Evolutionary conservation across 2,329 filamentous ascomycete genomes (phyloP).

Genomic region (Colletotrichum musicola): DNA sequence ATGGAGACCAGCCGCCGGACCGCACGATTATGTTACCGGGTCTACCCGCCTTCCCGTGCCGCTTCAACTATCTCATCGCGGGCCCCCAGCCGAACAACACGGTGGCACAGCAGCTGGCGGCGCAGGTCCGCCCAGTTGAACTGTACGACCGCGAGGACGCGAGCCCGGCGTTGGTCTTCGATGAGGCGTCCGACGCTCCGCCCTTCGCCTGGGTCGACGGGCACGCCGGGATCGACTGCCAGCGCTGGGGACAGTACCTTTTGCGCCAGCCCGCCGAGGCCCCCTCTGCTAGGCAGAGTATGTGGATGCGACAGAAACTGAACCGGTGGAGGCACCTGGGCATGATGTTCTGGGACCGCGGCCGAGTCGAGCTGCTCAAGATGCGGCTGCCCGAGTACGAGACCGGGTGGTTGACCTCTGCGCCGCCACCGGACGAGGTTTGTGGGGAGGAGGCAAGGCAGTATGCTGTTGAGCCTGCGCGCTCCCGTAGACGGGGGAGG

Average conservation of each 20-base stretch:
- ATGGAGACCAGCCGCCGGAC: too few relatives aligned
- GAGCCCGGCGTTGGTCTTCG: too few relatives aligned
- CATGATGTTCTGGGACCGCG: conserved; percentile 13
- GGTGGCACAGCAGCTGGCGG: too few relatives aligned
- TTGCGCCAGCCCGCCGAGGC: not conserved
- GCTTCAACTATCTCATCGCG: too few relatives aligned
- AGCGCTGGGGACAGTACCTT: not conserved
- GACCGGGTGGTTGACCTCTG: not conserved
- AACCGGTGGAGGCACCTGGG: not conserved
- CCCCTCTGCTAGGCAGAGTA: too few relatives aligned
- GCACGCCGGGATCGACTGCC: conserved; percentile 5
- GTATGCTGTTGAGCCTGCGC: too few relatives aligned
- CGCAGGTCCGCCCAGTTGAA: not conserved
- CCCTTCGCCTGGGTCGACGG: conserved; percentile 11
- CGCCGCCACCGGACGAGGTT: not conserved
- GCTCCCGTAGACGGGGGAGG: too few relatives aligned
- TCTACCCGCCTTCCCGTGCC: too few relatives aligned
- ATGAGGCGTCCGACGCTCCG: not conserved
- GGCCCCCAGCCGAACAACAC: too few relatives aligned
- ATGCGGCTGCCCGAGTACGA: not conserved
- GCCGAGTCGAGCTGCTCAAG: conserved; percentile 6
- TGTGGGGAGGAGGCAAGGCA: not conserved
- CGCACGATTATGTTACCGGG: too few relatives aligned
- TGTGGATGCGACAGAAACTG: not conserved
- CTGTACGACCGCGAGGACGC: not conserved